Evolutionary conservation across 805 yeast genomes (phyloP), one percentile per base, ranked within the genome.

Genomic region (Zygotorulaspora florentina): DNA sequence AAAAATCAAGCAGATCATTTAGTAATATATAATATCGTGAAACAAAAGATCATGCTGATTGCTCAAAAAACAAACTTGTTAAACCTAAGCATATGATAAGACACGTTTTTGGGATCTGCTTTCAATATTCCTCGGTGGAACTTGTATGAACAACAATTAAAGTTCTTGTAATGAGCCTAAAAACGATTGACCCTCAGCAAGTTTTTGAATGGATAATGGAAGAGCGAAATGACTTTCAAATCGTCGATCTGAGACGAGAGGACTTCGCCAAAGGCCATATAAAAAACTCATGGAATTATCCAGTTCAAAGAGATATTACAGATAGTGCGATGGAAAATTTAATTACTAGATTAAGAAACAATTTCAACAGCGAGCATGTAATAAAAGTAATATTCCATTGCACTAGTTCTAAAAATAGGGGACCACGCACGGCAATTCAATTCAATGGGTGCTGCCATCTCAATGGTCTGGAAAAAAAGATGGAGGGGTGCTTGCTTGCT

Each of bases 391-490:
- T 31, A 31, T 31, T 31, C 13, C 35, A 31, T 31, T 31, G 35
- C 12, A 31, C 35, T 13, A 31, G 35, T 31, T 31, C 35, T 31
- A 31, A 31, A 31, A 12, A 12, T 13, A 31, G 35, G 13, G 35
- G 35, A 9, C 35, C 35, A 31, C 35, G 35, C 13, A 31, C 35
- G 35, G 35, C 35, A 31, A 31, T 31, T 17, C 35, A 31, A 31
- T 31, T 31, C 12, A 31, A 31, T 11, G 13, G 35, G 3, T 31
- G 12, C 35, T 31, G 35, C 12, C 8, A 2, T 31, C 35, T 31
- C 35, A 31, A 31, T 17, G 35, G 35, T 31, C 17, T 31, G 35
- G 35, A 31, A 31, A 31, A 31, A 31, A 31, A 31, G 17, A 31
- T 31, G 35, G 35, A 31, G 15, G 35, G 35, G 35, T 31, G 17